These are phyloP conservation scores for Trichoderma erinaceum DNA, from an alignment of 495 filamentous ascomycete species.

Conservation along the genomic window DNA sequence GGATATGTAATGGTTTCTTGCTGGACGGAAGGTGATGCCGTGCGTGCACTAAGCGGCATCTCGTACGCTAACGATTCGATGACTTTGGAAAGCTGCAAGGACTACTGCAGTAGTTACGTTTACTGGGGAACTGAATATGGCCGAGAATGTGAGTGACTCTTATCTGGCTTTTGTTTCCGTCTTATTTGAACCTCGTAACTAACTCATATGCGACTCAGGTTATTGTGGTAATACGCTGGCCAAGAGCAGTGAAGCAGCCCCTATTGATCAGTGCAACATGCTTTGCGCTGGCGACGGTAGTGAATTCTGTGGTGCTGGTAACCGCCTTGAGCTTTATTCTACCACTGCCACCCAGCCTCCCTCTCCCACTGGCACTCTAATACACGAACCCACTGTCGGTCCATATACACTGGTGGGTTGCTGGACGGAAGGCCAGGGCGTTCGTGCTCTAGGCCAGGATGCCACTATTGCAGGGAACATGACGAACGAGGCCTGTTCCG, in stretches of 20 bases:
- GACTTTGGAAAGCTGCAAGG: constrained; percentile 44
- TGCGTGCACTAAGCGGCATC: constrained; percentile 33
- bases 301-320: constrained; percentile 41
- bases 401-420: constrained; percentile 38
- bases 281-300: constrained; percentile 40
- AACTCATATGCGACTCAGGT: constrained; percentile 21
- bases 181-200: constrained; percentile 11
- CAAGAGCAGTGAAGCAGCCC: constrained; percentile 33
- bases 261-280: constrained; percentile 43
- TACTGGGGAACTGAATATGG: constrained; percentile 47
- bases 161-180: neutral
- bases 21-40: constrained; percentile 40
- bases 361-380: constrained; percentile 29
- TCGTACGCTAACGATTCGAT: constrained; percentile 42
- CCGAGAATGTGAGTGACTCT: constrained; percentile 37
- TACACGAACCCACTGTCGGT: constrained; percentile 33
- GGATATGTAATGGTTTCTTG: constrained; percentile 40
- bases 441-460: constrained; percentile 25
- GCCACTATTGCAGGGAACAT: constrained; percentile 26
- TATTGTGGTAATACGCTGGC: constrained; percentile 46
- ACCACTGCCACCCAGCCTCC: constrained; percentile 34
- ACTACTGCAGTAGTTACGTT: constrained; percentile 40
- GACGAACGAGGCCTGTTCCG: constrained; percentile 39
- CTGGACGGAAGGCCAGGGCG: constrained; percentile 35
- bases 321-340: constrained; percentile 41